Base-by-base conservation (phyloP, 495 filamentous ascomycete genomes). In the Chaetomium cochliodes region DNA sequence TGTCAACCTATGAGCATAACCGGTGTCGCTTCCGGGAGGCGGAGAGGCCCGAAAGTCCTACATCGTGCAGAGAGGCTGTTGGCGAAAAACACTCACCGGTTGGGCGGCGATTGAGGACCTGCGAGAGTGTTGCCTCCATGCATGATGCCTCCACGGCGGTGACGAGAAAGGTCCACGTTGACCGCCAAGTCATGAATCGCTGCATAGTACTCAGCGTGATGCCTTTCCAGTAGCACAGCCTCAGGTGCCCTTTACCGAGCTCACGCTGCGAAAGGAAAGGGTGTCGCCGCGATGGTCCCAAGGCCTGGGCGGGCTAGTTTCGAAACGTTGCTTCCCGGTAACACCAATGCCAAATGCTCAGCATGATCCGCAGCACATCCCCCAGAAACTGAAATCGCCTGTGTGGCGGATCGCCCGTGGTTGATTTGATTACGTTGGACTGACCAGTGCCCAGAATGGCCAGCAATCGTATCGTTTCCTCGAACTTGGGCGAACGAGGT, bases 351-450 rank as follows among this genome's bases (percentile, higher is more conserved):
- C 26, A 54, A 7, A 8, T n/a, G 26, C 49, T 26, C 22, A 13
- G 49, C 13, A 54, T 54, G 54, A 57, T 41, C 20, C 54, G 37
- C 54, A 39, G 33, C 54, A 20, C 52, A 54, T 54, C 28, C 52
- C 9, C 52, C 28, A 54, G 18, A 54, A 54, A 54, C 18, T 37
- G 16, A n/a, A 54, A 33, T 33, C 23, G 11, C 23, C 6, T 20
- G 28, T 2, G 28, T 30, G 49, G 22, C 11, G 49, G 49, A 51
- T 58, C 55, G 37, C 37, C 13, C 22, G 11, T 13, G 37, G n/a
- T n/a, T n/a, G n/a, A n/a, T n/a, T 25, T 11, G 55, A 58, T 58
- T 44, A 42, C 55, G 55, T 58, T 42, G 37, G 55, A 58, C 44
- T 8, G 37, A 30, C 55, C 41, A 16, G 13, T 44, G 41, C 41